Percentiles rank a stretch among this genome's conserved stretches.
Conservation (phyloP, 2,329 filamentous ascomycete species). For the Talaromyces sp. region DNA sequence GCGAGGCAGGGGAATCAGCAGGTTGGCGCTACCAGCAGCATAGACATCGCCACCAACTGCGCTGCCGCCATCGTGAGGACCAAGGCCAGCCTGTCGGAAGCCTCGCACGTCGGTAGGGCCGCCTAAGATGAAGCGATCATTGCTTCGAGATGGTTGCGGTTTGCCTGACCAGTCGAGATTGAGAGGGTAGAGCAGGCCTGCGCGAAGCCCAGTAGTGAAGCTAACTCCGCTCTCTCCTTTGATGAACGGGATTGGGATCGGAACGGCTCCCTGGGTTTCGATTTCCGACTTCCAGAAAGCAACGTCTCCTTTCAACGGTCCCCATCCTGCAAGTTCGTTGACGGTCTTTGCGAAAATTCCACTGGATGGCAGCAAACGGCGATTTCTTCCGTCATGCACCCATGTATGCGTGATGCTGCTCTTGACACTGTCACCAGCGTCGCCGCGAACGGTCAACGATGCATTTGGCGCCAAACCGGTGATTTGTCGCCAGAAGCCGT, state of each 20-base stretch:
- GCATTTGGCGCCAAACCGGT: constrained; percentile 72
- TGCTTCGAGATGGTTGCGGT: constrained; percentile 69
- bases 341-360: constrained; percentile 76
- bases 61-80: constrained; percentile 79
- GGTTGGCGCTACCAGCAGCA: constrained; percentile 78
- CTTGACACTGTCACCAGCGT: constrained; percentile 89
- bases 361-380: constrained; percentile 73
- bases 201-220: constrained; percentile 73
- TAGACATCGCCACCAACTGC: constrained; percentile 88
- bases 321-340: constrained; percentile 81
- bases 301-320: constrained; percentile 79
- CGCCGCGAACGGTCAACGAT: constrained; percentile 72
- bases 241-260: constrained; percentile 66
- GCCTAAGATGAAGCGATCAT: constrained; percentile 91
- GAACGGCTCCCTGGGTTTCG: constrained; percentile 71
- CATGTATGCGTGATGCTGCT: constrained; percentile 79
- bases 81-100: constrained; percentile 83
- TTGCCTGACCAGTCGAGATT: constrained; percentile 53
- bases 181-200: constrained; percentile 79
- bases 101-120: constrained; percentile 92
- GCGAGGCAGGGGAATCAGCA: constrained; percentile 78
- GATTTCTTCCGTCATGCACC: constrained; percentile 73
- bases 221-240: constrained; percentile 69
- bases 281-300: constrained; percentile 91
- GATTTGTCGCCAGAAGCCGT: constrained; percentile 79